Conservation (phyloP, 352 stramenopile species). For the Phytophthora idaei region DNA sequence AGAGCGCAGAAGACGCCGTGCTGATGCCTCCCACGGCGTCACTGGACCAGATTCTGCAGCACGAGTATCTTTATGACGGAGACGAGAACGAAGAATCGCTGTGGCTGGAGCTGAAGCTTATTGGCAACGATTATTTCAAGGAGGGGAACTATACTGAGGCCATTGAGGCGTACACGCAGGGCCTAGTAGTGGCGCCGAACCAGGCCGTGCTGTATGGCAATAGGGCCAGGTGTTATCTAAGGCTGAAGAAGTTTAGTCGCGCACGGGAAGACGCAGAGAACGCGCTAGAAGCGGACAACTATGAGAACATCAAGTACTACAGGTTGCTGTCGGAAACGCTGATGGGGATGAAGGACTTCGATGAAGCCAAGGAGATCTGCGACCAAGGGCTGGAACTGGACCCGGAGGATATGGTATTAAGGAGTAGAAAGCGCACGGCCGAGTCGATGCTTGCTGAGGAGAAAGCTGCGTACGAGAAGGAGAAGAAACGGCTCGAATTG, state of each 20-base stretch:
- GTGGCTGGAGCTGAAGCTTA: constrained; percentile 41
- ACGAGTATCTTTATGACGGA: constrained; percentile 28
- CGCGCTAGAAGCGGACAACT: constrained; percentile 35
- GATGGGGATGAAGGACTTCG: constrained; percentile 42
- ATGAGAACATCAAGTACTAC: constrained; percentile 44
- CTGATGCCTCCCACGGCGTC: constrained; percentile 16
- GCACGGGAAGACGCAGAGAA: constrained; percentile 44
- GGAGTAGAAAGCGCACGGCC: constrained; percentile 21
- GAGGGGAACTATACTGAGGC: constrained; percentile 41
- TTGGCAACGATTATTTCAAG: constrained; percentile 43
- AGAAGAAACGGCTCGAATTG: constrained; percentile 32
- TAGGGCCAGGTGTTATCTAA: constrained; percentile 39
- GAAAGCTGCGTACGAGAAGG: constrained; percentile 25
- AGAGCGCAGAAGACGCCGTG: background rate
- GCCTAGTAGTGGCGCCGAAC: constrained; percentile 28
- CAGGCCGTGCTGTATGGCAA: constrained; percentile 45
- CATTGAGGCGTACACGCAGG: constrained; percentile 39
- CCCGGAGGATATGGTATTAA: constrained; percentile 25
- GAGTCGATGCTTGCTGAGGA: constrained; percentile 25
- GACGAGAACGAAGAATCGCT: constrained; percentile 27
- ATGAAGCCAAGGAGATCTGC: constrained; percentile 42
- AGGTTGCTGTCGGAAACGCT: constrained; percentile 40
- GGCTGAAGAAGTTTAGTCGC: constrained; percentile 33
- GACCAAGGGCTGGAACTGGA: constrained; percentile 43
- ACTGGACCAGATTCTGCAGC: constrained; percentile 35